phyloP scores from a whole-genome alignment of 176 grass and related monocot genomes.

The Triticum monococcum region DNA sequence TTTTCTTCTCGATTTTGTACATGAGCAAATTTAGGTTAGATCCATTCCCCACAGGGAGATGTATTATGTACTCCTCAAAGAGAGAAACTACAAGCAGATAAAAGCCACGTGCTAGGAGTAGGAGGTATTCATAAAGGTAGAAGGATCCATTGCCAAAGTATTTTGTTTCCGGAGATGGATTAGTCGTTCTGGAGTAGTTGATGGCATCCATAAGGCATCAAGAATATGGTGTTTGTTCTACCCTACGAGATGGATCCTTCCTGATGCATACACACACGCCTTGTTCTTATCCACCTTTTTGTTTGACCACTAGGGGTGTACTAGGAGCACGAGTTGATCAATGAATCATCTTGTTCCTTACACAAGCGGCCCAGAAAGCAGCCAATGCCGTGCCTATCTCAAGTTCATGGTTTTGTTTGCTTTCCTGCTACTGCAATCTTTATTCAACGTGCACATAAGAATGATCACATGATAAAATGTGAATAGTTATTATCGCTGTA shows the following conservation, averaged over 20 bases:
- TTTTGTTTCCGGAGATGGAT: not conserved
- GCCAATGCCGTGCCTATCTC: not conserved
- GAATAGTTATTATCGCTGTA: not conserved
- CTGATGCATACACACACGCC: not conserved
- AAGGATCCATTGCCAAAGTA: not conserved
- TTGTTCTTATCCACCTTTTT: not conserved
- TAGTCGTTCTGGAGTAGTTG: not conserved
- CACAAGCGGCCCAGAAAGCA: not conserved
- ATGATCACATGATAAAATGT: not conserved
- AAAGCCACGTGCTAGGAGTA: not conserved
- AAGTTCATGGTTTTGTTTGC: not conserved
- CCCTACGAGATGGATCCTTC: not conserved
- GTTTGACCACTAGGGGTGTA: not conserved
- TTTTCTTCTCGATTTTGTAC: not conserved
- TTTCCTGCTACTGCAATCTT: slow-evolving; percentile 10
- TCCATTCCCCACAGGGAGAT: not conserved
- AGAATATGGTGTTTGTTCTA: not conserved
- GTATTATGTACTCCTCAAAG: not conserved
- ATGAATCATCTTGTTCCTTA: not conserved
- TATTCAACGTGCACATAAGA: not conserved
- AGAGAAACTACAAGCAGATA: not conserved
- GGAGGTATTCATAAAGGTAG: not conserved
- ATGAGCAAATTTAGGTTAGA: not conserved
- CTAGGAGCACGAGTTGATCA: not conserved
- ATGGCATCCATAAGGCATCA: not conserved